A percentile compares a stretch with the other conserved stretches of the same genome.
These are phyloP conservation scores for Aureobasidium melanogenum DNA, from an alignment of 2,329 filamentous ascomycete genomes.

Conservation along the genomic window DNA sequence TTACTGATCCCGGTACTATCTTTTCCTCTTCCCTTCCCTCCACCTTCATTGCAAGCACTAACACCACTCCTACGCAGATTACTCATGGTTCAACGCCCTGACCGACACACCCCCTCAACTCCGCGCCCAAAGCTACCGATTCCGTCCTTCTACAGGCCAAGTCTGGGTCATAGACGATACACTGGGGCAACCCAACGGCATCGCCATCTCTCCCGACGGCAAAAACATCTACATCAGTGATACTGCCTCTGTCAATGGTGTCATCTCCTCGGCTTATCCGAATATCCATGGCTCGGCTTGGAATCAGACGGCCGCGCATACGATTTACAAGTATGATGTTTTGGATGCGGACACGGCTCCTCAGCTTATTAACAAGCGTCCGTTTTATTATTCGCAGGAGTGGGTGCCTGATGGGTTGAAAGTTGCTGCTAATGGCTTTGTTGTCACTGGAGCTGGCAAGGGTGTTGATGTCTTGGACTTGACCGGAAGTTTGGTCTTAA, in stretches of 20 bases:
- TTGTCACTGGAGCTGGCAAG: slow-evolving; percentile 31
- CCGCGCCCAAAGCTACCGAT: slow-evolving; percentile 31
- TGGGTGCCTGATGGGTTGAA: slow-evolving; percentile 37
- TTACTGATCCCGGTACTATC: slow-evolving; percentile 33
- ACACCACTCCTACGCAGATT: slow-evolving; percentile 13
- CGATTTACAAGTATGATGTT: slow-evolving; percentile 34
- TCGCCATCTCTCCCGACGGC: slow-evolving; percentile 35
- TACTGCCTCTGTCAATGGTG: slow-evolving; percentile 21
- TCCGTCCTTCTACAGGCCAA: slow-evolving; percentile 31
- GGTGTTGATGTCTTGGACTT: slow-evolving; percentile 34
- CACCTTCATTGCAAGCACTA: no score
- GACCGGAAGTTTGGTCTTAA: slow-evolving; percentile 29
- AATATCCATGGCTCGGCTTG: slow-evolving; percentile 22
- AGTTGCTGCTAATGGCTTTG: slow-evolving; percentile 32
- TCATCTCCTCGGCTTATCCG: slow-evolving; percentile 5
- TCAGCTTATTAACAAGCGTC: slow-evolving; percentile 30
- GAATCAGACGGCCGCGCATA: slow-evolving; percentile 26
- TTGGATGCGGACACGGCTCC: slow-evolving; percentile 23
- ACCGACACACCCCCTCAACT: slow-evolving; percentile 27
- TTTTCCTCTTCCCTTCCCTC: background rate
- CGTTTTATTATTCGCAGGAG: slow-evolving; percentile 31
- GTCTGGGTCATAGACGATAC: slow-evolving; percentile 33
- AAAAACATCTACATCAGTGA: slow-evolving; percentile 39
- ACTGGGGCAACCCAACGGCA: slow-evolving; percentile 35
- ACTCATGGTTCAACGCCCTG: slow-evolving; percentile 28